phyloP scores from a whole-genome alignment of 2,329 filamentous ascomycete genomes.

The Chlorencoelia australis region DNA sequence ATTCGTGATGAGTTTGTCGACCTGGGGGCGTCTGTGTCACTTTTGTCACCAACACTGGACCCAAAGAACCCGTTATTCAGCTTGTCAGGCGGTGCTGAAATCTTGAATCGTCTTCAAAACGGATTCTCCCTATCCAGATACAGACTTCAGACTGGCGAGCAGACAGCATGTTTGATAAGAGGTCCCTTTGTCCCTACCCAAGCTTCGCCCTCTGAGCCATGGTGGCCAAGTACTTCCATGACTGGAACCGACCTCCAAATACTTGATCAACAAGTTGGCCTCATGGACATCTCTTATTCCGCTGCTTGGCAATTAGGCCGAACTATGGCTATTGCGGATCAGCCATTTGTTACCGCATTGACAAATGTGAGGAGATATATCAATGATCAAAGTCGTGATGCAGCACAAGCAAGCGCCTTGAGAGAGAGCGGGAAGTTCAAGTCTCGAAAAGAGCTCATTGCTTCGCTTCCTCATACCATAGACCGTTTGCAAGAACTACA shows the following conservation, averaged over 20 bases:
- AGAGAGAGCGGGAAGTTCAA: background rate
- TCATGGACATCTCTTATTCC: conserved; percentile 37
- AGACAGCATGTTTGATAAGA: conserved; percentile 29
- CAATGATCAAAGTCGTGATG: background rate
- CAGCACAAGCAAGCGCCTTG: background rate
- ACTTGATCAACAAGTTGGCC: conserved; percentile 28
- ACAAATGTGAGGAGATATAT: conserved; percentile 10
- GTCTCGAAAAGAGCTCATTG: background rate
- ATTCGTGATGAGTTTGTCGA: background rate
- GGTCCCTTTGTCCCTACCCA: conserved; percentile 28
- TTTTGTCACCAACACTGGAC: too few relatives aligned
- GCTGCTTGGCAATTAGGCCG: conserved; percentile 35
- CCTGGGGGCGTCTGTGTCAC: too few relatives aligned
- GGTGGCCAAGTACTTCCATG: conserved; percentile 23
- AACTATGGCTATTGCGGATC: conserved; percentile 30
- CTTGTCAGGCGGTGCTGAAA: too few relatives aligned
- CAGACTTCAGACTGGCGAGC: conserved; percentile 32
- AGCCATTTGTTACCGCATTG: conserved; percentile 26
- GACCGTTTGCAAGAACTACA: too few relatives aligned
- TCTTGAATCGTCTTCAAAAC: conserved; percentile 22
- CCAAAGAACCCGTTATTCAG: too few relatives aligned
- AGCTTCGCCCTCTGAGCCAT: background rate
- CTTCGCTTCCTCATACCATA: too few relatives aligned
- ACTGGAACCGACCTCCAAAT: conserved; percentile 31
- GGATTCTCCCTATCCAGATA: conserved; percentile 33